Evolutionary conservation across 2,329 filamentous ascomycete genomes (phyloP).

Genomic region (Arthrocladium fulminans): DNA sequence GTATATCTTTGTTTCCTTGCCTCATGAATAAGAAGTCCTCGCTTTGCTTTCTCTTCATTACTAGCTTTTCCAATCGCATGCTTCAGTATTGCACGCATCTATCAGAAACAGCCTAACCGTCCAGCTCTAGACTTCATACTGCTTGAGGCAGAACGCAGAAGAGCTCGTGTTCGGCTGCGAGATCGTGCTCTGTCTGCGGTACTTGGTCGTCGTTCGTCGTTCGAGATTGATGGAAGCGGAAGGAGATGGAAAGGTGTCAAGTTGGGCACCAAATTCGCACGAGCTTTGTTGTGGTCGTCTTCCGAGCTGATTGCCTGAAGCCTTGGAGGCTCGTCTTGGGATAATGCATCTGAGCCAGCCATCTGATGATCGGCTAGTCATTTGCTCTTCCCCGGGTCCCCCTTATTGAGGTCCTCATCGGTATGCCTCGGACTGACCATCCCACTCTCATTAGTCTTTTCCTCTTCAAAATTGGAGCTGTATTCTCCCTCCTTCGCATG

Average conservation of each 20-base stretch:
- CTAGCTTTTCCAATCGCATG: too few species aligned
- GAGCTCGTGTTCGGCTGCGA: slow-evolving; percentile 52
- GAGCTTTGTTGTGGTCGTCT: not conserved
- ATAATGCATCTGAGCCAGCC: not conserved
- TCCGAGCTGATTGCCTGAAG: not conserved
- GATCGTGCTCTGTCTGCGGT: slow-evolving; percentile 75
- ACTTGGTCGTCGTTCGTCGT: not conserved
- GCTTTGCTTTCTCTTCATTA: too few species aligned
- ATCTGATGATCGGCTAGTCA: not conserved
- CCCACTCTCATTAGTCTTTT: not conserved
- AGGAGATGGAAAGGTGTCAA: not conserved
- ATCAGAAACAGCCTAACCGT: not conserved
- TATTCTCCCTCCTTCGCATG: not conserved
- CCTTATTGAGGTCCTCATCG: not conserved
- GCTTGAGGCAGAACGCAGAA: not conserved
- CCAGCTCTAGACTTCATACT: not conserved
- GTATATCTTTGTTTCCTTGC: too few species aligned
- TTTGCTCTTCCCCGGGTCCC: not conserved
- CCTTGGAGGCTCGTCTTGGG: not conserved
- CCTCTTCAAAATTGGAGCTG: not conserved
- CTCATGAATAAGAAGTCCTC: too few species aligned
- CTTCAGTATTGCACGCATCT: too few species aligned
- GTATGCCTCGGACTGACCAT: not conserved
- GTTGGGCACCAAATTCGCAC: not conserved
- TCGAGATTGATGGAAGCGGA: not conserved